Conservation (phyloP, 805 yeast species). For the Ogataea trehalophila region DNA sequence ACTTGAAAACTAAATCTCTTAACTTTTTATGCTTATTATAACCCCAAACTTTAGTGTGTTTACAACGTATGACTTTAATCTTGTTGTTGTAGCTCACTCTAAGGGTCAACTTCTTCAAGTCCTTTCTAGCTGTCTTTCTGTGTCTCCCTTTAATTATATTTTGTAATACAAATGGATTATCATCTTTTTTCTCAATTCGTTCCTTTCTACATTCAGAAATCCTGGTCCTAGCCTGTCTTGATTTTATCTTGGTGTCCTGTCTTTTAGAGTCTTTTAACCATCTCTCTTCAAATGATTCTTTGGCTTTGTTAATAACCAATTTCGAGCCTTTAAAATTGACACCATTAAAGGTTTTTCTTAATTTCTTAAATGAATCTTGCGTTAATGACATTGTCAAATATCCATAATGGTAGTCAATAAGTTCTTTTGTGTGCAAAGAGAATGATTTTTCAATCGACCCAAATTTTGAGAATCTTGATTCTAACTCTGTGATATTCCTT, state of each 20-base stretch:
- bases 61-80: conserved; percentile 50
- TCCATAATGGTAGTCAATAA: conserved; percentile 55
- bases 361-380: conserved; percentile 39
- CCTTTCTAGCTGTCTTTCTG: conserved; percentile 52
- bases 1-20: conserved; percentile 60
- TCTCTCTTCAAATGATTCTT: conserved; percentile 41
- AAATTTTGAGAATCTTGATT: conserved; percentile 52
- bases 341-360: conserved; percentile 61
- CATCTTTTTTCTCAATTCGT: conserved; percentile 43
- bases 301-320: conserved; percentile 58
- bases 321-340: conserved; percentile 71
- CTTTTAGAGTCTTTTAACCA: conserved; percentile 44
- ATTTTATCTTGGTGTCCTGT: conserved; percentile 31
- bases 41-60: conserved; percentile 89
- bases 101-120: conserved; percentile 52
- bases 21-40: conserved; percentile 60
- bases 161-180: conserved; percentile 27
- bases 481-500: conserved; percentile 41
- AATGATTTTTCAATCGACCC: conserved; percentile 50
- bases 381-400: conserved; percentile 56
- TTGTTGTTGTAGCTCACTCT: conserved; percentile 58
- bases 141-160: conserved; percentile 47
- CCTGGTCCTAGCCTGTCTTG: conserved; percentile 28
- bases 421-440: conserved; percentile 52
- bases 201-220: conserved; percentile 31